A percentile compares a stretch with the other conserved stretches of the same genome.
These are phyloP conservation scores for Boeremia exigua DNA, from an alignment of 2,329 filamentous ascomycete species.

Conservation along the genomic window DNA sequence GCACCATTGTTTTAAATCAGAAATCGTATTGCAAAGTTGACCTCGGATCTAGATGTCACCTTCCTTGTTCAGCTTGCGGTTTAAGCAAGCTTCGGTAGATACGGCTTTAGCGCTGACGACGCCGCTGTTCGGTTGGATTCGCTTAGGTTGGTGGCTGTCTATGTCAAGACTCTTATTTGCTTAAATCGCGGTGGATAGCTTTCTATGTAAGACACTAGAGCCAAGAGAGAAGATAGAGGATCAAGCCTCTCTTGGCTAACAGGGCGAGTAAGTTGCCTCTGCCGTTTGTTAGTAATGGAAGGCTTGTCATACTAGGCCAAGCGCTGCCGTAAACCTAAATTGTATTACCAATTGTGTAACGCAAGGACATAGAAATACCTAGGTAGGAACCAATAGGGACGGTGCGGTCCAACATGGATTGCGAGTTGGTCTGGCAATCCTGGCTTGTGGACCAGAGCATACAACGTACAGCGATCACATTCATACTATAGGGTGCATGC, in stretches of 20 bases:
- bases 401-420: too few relatives aligned
- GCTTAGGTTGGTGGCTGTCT: background rate
- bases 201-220: background rate
- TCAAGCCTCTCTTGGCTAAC: background rate
- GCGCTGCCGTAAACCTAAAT: background rate
- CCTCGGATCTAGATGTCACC: background rate
- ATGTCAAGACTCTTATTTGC: background rate
- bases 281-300: background rate
- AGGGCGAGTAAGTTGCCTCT: background rate
- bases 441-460: too few relatives aligned
- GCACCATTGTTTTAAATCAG: background rate
- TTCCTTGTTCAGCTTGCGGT: constrained; percentile 3
- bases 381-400: too few relatives aligned
- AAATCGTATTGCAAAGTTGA: background rate
- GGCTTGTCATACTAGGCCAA: background rate
- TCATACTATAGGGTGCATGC: too few relatives aligned
- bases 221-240: background rate
- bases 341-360: background rate
- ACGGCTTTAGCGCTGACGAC: constrained; percentile 2
- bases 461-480: too few relatives aligned
- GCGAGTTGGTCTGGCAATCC: too few relatives aligned
- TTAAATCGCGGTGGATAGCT: background rate
- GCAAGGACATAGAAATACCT: too few relatives aligned
- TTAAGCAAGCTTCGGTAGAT: background rate
- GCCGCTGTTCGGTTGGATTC: background rate